phyloP scores from a whole-genome alignment of 106 monocot genomes.

The Dioscorea dumetorum region DNA sequence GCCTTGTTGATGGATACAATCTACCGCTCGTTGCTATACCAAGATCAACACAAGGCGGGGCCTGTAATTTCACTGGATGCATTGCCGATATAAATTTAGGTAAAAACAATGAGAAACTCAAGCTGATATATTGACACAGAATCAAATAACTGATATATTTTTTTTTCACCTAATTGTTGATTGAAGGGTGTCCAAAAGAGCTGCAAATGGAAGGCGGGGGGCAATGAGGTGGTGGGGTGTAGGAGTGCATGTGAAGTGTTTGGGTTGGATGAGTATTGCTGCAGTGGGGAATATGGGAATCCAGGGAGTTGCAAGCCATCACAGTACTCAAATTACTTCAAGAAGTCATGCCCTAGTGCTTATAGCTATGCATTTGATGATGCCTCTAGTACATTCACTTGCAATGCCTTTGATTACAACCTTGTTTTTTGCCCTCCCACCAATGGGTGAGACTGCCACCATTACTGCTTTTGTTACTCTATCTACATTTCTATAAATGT shows the following conservation, averaged over 20 bases:
- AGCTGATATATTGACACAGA: background rate
- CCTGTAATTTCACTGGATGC: conserved; percentile 63
- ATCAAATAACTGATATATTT: background rate
- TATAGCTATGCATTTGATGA: conserved; percentile 92
- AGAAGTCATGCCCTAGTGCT: conserved; percentile 65
- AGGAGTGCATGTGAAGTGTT: conserved; percentile 78
- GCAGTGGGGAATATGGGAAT: conserved; percentile 63
- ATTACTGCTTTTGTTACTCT: background rate
- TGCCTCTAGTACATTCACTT: conserved; percentile 71
- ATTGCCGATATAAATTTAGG: conserved; percentile 52
- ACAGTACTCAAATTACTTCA: conserved; percentile 64
- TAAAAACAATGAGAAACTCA: conserved; percentile 5
- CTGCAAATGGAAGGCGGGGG: conserved; percentile 54
- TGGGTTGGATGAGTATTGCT: conserved; percentile 68
- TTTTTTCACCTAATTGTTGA: background rate
- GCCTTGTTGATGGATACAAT: conserved; percentile 73
- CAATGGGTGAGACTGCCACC: conserved; percentile 23
- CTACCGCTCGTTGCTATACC: conserved; percentile 51
- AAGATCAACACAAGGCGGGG: conserved; percentile 10
- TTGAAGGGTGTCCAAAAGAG: conserved; percentile 70
- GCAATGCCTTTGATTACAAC: conserved; percentile 55
- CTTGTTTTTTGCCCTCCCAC: conserved; percentile 60
- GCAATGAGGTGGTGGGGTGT: conserved; percentile 55
- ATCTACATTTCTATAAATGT: background rate
- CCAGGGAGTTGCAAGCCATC: conserved; percentile 55